Base-by-base conservation (phyloP, 352 stramenopile genomes). In the Peronosclerospora sorghi region DNA sequence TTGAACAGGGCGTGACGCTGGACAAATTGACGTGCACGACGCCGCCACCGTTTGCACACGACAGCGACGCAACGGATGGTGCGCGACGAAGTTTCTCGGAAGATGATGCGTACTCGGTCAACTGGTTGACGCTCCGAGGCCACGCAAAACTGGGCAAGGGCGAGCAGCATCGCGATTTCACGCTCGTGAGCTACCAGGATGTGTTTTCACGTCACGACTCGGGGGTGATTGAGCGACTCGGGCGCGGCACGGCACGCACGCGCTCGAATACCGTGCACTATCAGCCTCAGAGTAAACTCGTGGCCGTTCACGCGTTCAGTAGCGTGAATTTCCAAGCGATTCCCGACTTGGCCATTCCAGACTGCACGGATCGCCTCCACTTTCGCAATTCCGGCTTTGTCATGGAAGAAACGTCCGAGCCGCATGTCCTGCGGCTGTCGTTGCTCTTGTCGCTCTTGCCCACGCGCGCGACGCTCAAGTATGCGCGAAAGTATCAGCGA, bases 131-230 rank as follows among this genome's bases (percentile, higher is more conserved):
- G 24, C 62, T 86, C 28, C 65, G 67, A 21, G 50, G 54, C 9
- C 56, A 70, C 14, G 48, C 57, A 7, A 66, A 58, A 24, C 45
- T 69, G 20, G 54, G 53, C 1, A 62, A 44, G 28, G 45, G 51
- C 8, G 68, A 82, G 28, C 71, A 61, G 43, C 41, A 52, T 29
- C 59, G 63, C 38, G 73, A 86, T 39, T 83, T 83, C 32, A 86
- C 73, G 2, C 49, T 86, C 1, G 72, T 78, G n/a, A 67, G 59
- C 49, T 86, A 83, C 50, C 73, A 86, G 44, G 73, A 86, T 51
- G 59, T 50, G 5, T 86, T 81, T 36, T 55, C 66, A 28, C 56
- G 59, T 13, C 54, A 74, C 27, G 66, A 63, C 1, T 52, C 50
- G 4, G 47, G 50, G 4, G 51, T 43, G 7, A 8, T 68, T 28